Evolutionary conservation across 1,284 basidiomycete genomes (phyloP), one percentile per base, ranked within the genome.

Genomic region (Ganoderma sinense): DNA sequence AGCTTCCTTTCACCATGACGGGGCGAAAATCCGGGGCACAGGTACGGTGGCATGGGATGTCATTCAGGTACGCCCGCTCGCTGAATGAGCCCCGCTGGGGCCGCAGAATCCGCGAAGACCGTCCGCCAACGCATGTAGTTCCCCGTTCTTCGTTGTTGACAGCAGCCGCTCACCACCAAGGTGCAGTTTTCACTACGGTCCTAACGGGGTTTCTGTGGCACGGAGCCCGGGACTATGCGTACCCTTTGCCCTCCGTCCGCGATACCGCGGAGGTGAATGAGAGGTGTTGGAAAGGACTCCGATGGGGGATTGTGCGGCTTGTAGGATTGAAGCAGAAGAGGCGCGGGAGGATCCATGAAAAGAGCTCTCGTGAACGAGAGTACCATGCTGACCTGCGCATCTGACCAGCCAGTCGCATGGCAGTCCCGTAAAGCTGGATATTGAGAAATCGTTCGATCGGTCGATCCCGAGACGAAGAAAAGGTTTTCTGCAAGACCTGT

Each of bases 101-200:
- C 71, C 71, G 69, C 67, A 70, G 68, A 68, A 69, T 68, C 68
- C 61, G 67, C 71, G 71, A 69, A 67, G 59, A 68, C 53, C 18
- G 62, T 61, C 59, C 64, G 48, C 39, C 33, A 33, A 59, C 36
- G 14, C 53, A 33, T 56, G 63, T 26, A 39, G 48, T 23, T 33
- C 14, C 36, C 36, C 36, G 36, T 2, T 10, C 36, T 36, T 36
- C 36, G 36, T 18, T 10, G 53, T 56, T 5, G 7, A 11, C 11
- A 56, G 48, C 48, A 51, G 23, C n/a, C 48, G 23, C 23, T 11
- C 18, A 29, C 53, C 53, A 56, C 16, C 29, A 18, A 31, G 53
- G 53, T 31, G 29, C 14, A 18, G 29, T 31, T 36, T 39, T n/a
- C 7, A 10, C 33, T 39, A n/a, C 33, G n/a, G 33, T 48, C 45